Evolutionary conservation across 2,329 filamentous ascomycete genomes (phyloP).

Genomic region (Fusarium duplospermum): DNA sequence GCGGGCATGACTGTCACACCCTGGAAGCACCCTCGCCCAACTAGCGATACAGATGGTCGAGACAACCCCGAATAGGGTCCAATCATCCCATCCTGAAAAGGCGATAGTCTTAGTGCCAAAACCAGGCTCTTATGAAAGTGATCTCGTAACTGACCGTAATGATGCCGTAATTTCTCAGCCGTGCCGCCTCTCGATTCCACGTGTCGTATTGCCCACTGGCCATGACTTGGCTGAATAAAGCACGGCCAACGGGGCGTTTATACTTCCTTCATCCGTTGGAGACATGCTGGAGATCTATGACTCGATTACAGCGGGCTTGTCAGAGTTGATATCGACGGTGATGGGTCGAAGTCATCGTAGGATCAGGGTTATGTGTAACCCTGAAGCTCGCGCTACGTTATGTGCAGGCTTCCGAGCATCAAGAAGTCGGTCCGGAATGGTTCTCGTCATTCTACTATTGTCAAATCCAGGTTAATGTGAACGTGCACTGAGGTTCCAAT

Average conservation of each 20-base stretch:
- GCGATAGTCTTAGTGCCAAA: neutral
- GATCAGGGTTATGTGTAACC: neutral
- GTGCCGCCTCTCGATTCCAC: neutral
- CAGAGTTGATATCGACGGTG: neutral
- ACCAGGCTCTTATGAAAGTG: neutral
- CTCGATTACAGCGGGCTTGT: neutral
- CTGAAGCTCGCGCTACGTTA: neutral
- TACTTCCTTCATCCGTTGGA: neutral
- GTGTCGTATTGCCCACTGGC: neutral
- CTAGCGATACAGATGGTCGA: neutral
- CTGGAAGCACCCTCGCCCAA: neutral
- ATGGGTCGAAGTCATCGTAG: neutral
- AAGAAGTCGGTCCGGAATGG: neutral
- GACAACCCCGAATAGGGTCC: neutral
- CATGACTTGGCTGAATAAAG: neutral
- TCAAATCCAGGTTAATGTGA: neutral
- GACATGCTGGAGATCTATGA: neutral
- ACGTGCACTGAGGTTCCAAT: neutral
- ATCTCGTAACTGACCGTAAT: neutral
- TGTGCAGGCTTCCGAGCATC: neutral
- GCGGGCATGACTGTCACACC: neutral
- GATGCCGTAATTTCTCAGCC: neutral
- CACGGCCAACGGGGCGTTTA: neutral
- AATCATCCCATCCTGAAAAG: neutral
- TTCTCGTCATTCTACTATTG: neutral